Evolutionary conservation across 148 eudicot species (phyloP), one percentile per base, ranked within the genome.

Genomic region (Oxyria digyna): DNA sequence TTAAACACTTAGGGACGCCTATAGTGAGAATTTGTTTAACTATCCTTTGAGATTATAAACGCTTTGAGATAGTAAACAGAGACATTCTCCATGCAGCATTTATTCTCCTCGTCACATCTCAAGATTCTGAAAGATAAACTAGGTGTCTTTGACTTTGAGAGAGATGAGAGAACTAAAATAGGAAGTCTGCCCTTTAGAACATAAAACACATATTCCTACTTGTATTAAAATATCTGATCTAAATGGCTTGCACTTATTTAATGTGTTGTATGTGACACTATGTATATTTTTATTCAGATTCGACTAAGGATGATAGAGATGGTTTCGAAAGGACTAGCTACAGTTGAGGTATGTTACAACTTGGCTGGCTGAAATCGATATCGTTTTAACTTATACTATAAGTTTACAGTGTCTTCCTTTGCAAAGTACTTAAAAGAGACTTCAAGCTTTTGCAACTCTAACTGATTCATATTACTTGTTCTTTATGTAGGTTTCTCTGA

Each of bases 401-500:
- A 18, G 0, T 15, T 43, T 15, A 46, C 1, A 46, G 8, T 46
- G 18, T 23, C 23, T 46, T 46, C 52, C 23, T 46, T 46, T n/a
- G 52, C 18, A 46, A 4, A 46, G 8, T 46, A 2, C 23, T 46
- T 17, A n/a, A 4, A n/a, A 46, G 18, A 45, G 17, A 4, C 5
- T 15, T 13, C 20, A 43, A 43, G 3, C 10, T 55, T 23, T 27
- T 23, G 32, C 65, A 24, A 8, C 7, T 24, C 15, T 10, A 27
- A 31, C 17, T 50, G 63, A 10, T 33, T 50, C 9, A 37, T 70
- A 13, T 20, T 12, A 27, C 57, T 38, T 14, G 52, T 81, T 75
- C 83, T 90, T 96, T 9, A 63, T 81, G 77, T 82, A 94, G 99
- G 99, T 94, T 23, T 90, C 99, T 21, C 92, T 94, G 21, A 94